Conservation (phyloP, 176 grass and related monocot genomes). For the Phyllostachys edulis region DNA sequence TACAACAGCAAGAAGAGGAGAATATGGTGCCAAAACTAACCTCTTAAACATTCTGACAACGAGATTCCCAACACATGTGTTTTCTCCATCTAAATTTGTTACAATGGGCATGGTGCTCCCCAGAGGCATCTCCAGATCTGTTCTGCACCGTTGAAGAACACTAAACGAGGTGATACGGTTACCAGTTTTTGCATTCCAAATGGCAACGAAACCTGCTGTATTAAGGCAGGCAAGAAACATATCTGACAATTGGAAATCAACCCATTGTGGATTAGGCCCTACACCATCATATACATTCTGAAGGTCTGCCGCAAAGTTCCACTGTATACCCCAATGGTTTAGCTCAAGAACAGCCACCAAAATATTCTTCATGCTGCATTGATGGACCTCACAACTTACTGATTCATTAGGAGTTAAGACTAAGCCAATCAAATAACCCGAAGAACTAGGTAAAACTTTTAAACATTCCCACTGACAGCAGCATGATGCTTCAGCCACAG, state of each 20-base stretch:
- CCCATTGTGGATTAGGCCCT: slow-evolving; percentile 54
- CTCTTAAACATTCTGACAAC: slow-evolving; percentile 54
- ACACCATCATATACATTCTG: slow-evolving; percentile 46
- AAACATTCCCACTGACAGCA: slow-evolving; percentile 55
- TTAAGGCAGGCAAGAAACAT: slow-evolving; percentile 74
- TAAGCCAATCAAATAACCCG: slow-evolving; percentile 66
- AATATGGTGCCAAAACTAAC: slow-evolving; percentile 68
- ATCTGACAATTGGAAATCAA: slow-evolving; percentile 87
- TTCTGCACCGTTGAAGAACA: slow-evolving; percentile 42
- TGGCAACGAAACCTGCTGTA: slow-evolving; percentile 55
- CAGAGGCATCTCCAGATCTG: slow-evolving; percentile 27
- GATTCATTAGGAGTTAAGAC: slow-evolving; percentile 53
- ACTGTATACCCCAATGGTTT: slow-evolving; percentile 72
- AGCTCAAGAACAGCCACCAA: slow-evolving; percentile 71
- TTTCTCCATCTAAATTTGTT: slow-evolving; percentile 33
- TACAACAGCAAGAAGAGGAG: slow-evolving; percentile 60
- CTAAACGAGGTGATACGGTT: slow-evolving; percentile 41
- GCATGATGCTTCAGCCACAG: slow-evolving; percentile 50
- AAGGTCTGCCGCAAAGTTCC: slow-evolving; percentile 76
- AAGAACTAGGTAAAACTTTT: slow-evolving; percentile 73
- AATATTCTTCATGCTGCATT: slow-evolving; percentile 26
- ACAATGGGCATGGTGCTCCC: slow-evolving; percentile 13
- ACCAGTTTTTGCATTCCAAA: slow-evolving; percentile 70
- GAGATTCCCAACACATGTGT: slow-evolving; percentile 3
- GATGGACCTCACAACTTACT: slow-evolving; percentile 40